Conservation (phyloP, 208 protist species). For the Trypanosoma congolense region DNA sequence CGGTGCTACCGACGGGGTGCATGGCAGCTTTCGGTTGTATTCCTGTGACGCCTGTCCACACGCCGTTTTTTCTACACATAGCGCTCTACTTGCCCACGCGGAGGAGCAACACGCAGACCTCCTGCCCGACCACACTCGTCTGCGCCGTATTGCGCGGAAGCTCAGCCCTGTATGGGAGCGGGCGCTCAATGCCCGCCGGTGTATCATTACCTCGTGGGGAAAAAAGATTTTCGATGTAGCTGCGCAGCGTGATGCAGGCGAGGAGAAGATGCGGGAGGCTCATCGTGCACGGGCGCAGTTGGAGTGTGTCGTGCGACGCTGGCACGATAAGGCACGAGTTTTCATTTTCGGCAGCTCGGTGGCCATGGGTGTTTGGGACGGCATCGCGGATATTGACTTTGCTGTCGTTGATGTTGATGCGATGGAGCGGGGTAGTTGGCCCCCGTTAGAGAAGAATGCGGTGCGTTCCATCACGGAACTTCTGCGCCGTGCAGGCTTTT, state of each 20-base stretch:
- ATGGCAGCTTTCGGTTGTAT: constrained; percentile 28
- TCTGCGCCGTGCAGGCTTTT: constrained; percentile 77
- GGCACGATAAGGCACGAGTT: constrained; percentile 64
- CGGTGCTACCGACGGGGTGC: neutral
- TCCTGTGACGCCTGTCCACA: constrained; percentile 75
- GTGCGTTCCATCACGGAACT: constrained; percentile 83
- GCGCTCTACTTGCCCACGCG: constrained; percentile 50
- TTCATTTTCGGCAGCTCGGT: constrained; percentile 86
- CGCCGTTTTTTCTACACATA: constrained; percentile 37
- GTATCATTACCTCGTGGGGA: constrained; percentile 38
- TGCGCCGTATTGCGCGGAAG: constrained; percentile 40
- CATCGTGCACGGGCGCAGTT: constrained; percentile 78
- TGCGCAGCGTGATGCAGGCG: constrained; percentile 66
- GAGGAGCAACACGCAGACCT: constrained; percentile 44
- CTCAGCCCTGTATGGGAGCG: constrained; percentile 44
- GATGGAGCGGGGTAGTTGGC: constrained; percentile 61
- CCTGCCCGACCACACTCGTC: constrained; percentile 43
- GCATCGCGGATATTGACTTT: constrained; percentile 86
- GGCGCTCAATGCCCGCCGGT: constrained; percentile 28
- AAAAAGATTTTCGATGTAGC: constrained; percentile 49
- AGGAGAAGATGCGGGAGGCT: constrained; percentile 68
- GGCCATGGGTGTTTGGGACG: constrained; percentile 83
- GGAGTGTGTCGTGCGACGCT: constrained; percentile 68
- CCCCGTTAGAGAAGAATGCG: constrained; percentile 71
- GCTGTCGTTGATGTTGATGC: constrained; percentile 77